Evolutionary conservation across 768 basidiomycete genomes (phyloP).

Genomic region (Hortiboletus campestris): DNA sequence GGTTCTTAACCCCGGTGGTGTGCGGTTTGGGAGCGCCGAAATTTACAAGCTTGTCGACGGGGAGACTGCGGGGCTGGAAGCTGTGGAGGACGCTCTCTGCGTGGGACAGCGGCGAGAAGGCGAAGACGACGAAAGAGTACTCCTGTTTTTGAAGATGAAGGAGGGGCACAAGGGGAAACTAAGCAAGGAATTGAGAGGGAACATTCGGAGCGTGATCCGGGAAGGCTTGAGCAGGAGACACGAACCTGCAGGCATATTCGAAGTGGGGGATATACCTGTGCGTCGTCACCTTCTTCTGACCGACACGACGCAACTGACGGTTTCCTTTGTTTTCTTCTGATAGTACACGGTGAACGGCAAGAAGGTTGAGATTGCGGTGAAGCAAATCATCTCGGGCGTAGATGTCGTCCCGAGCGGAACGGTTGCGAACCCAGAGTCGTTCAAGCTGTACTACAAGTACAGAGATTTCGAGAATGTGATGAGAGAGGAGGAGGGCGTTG

Average conservation of each 20-base stretch:
- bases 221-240: no score
- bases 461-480: constrained; percentile 43
- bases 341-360: constrained; percentile 79
- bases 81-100: constrained; percentile 68
- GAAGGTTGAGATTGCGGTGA: constrained; percentile 78
- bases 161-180: constrained; percentile 49
- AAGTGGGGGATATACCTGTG: constrained; percentile 66
- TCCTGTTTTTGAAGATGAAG: constrained; percentile 72
- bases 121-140: constrained; percentile 73
- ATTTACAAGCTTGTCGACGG: constrained; percentile 63
- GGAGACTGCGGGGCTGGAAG: constrained; percentile 44
- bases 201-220: no score
- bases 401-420: constrained; percentile 70
- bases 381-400: constrained; percentile 71
- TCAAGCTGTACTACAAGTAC: constrained; percentile 64
- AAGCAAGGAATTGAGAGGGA: constrained; percentile 48
- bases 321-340: not conserved
- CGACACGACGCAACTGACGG: not conserved
- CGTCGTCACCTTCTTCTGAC: constrained; percentile 27
- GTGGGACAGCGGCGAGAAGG: constrained; percentile 62
- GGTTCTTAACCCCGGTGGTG: constrained; percentile 76
- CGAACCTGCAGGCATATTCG: constrained; percentile 46
- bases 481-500: constrained; percentile 14
- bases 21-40: constrained; percentile 79
- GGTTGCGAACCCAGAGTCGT: constrained; percentile 70